These are phyloP conservation scores for Pharnaceum exiguum DNA, from an alignment of 148 eudicot species.

Conservation along the genomic window DNA sequence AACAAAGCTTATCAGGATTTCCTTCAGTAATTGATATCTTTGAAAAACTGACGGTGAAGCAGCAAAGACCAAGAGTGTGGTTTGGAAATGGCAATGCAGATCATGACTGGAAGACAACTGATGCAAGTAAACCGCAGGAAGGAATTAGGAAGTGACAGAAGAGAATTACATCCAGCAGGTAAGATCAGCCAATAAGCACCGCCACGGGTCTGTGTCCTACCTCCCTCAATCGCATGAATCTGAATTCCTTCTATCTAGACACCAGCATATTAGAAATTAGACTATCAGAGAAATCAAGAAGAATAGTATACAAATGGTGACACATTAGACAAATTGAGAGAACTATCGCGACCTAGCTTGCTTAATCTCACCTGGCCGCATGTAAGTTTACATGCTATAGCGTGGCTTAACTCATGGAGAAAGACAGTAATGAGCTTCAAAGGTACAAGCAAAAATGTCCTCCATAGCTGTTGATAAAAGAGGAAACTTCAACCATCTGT, in stretches of 20 bases:
- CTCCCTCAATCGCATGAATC: conserved; percentile 93
- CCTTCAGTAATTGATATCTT: no score
- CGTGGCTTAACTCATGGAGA: conserved; percentile 92
- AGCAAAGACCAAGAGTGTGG: no score
- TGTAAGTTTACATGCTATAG: conserved; percentile 75
- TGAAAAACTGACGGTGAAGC: no score
- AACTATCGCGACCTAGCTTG: no score
- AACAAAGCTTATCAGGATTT: background rate
- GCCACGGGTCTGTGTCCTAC: conserved; percentile 80
- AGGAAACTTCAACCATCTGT: background rate
- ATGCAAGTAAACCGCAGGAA: background rate
- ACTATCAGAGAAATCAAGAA: no score
- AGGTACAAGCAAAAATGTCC: conserved; percentile 79
- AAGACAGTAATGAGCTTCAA: conserved; percentile 89
- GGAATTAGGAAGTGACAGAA: background rate
- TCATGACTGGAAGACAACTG: background rate
- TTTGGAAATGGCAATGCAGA: no score
- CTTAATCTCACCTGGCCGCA: conserved; percentile 78
- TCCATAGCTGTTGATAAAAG: conserved; percentile 61
- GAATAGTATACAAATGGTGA: no score
- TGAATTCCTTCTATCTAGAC: conserved; percentile 81
- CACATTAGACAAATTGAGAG: no score
- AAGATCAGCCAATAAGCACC: conserved; percentile 86
- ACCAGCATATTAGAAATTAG: conserved; percentile 6
- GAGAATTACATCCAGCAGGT: conserved; percentile 82